A percentile compares a stretch with the other conserved stretches of the same genome.
phyloP scores from a whole-genome alignment of 2,329 filamentous ascomycete genomes.

The Ascochyta lentis region DNA sequence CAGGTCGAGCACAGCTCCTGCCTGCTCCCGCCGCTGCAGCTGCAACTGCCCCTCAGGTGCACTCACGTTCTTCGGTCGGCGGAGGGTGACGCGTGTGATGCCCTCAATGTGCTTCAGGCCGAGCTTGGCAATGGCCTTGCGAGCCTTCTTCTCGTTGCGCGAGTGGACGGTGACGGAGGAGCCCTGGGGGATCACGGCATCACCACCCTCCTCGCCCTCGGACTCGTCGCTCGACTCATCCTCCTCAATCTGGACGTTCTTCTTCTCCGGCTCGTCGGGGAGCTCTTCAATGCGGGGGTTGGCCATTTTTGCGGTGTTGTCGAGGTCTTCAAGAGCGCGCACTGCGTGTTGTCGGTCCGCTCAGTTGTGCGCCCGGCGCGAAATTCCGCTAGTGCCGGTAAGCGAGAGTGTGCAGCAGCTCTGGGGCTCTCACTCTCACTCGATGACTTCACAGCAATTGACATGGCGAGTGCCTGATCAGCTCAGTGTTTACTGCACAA shows the following conservation, averaged over 20 bases:
- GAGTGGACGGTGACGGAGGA: constrained; percentile 92
- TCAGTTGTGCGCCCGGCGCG: background rate
- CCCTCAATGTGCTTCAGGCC: constrained; percentile 94
- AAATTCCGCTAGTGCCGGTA: constrained; percentile 23
- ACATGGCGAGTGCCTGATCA: background rate
- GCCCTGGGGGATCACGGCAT: constrained; percentile 77
- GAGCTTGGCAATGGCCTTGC: constrained; percentile 98
- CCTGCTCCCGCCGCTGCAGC: constrained; percentile 2
- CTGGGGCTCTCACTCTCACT: constrained; percentile 1
- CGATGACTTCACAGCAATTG: constrained; percentile 10
- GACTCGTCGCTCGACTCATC: constrained; percentile 76
- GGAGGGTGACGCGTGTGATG: constrained; percentile 97
- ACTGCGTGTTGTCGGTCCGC: background rate
- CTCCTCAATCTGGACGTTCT: constrained; percentile 78
- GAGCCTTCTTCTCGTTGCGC: constrained; percentile 99
- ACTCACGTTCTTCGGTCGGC: constrained; percentile 97
- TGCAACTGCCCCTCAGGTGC: constrained; percentile 19
- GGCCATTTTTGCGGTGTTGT: constrained; percentile 72
- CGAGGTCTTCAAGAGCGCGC: background rate
- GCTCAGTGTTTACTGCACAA: background rate
- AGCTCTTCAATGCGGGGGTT: constrained; percentile 98
- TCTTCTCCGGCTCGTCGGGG: constrained; percentile 81
- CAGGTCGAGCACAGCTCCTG: constrained; percentile 14
- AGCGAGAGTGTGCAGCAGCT: constrained; percentile 25
- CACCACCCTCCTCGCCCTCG: constrained; percentile 74